Base-by-base conservation (phyloP, 495 filamentous ascomycete species). In the Podospora pseudoanserina region DNA sequence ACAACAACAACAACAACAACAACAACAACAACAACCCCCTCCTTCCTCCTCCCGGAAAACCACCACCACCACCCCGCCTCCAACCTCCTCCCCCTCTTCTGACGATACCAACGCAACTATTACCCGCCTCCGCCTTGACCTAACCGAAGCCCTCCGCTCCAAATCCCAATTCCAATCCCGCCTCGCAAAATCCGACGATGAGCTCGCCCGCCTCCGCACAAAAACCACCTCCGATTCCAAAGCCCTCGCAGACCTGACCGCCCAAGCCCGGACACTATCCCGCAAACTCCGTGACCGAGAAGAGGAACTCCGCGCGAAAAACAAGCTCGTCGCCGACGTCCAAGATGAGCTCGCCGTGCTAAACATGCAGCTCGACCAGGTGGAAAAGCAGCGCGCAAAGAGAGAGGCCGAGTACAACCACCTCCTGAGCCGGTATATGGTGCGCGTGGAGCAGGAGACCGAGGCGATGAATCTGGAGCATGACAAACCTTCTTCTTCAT, bases 381-480 rank as follows among this genome's bases (percentile, higher is more conserved):
- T 89, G 9, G 91, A 94, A 74, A 85, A 93, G 75, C 85, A 84
- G 72, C 82, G 82, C 5, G 84, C 85, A 69, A 88, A 87, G 72
- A 80, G 96, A 66, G 81, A 87, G 74, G 83, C 82, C n/a, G 94
- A 98, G 74, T 97, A 98, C 73, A 85, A 92, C 73, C 91, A 97
- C 60, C 81, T 97, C 49, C 87, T 97, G 64, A 89, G 93, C 73
- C 86, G 94, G 59, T 97, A 91, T 92, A 95, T 98, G 92, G 86
- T 85, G 68, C 84, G 91, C 67, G 92, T 94, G 83, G 89, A 88
- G 5, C 83, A 87, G 77, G 93, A 97, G 80, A 94, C 92, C 5
- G 92, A 96, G 66, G 89, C 86, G 26, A 91, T 97, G 92, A 97
- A 97, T 74, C 78, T 90, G 34, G 76, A 80, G 64, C 82, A 84